Conservation (phyloP, 2,329 filamentous ascomycete genomes). For the Calonectria multiphialidica region DNA sequence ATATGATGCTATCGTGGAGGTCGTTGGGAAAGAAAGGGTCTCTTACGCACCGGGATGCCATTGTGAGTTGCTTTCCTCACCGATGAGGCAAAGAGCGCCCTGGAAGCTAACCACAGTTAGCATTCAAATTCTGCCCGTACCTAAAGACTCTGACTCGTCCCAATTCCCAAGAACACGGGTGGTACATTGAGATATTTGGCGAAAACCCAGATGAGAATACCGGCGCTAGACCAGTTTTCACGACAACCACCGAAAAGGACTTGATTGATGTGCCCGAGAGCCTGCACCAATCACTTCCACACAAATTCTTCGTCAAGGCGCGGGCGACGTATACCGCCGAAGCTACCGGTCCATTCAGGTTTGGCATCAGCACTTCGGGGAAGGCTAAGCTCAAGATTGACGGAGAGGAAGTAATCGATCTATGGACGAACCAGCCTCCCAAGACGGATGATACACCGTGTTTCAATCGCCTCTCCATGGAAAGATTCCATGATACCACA, state of each 20-base stretch:
- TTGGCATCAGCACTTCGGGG: slow-evolving; percentile 51
- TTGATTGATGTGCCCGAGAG: slow-evolving; percentile 20
- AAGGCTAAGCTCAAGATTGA: slow-evolving; percentile 50
- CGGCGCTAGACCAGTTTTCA: not conserved
- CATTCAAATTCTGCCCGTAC: slow-evolving; percentile 11
- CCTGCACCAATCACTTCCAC: slow-evolving; percentile 1
- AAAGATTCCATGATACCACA: slow-evolving; percentile 26
- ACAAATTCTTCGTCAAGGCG: slow-evolving; percentile 25
- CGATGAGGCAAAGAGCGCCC: no score
- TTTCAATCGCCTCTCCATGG: slow-evolving; percentile 43
- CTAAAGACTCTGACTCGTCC: not conserved
- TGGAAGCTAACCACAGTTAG: not conserved
- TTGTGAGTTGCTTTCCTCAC: slow-evolving; percentile 23
- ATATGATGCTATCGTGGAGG: slow-evolving; percentile 46
- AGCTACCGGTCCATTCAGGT: slow-evolving; percentile 24
- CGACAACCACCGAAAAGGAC: slow-evolving; percentile 7
- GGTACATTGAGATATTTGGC: slow-evolving; percentile 11
- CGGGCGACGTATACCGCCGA: slow-evolving; percentile 18
- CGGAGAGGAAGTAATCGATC: slow-evolving; percentile 46
- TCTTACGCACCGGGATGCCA: slow-evolving; percentile 35
- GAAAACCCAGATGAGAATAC: slow-evolving; percentile 4
- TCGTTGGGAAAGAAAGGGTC: slow-evolving; percentile 32
- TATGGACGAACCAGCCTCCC: slow-evolving; percentile 46
- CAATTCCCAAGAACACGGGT: not conserved
- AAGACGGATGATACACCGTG: slow-evolving; percentile 50